Conservation (phyloP, 306 rosid species). For the Hippophae tibetana region DNA sequence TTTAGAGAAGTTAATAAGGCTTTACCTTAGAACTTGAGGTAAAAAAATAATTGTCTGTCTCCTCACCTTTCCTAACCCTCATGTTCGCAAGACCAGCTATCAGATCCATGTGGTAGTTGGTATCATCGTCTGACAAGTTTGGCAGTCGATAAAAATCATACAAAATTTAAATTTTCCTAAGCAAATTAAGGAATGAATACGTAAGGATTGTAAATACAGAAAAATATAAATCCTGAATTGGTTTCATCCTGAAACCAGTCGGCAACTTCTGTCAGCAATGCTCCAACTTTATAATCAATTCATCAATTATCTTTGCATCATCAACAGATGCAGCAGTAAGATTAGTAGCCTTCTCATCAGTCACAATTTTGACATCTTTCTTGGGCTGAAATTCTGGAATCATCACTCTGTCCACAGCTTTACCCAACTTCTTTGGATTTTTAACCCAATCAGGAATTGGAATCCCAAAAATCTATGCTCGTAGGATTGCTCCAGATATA, state of each 20-base stretch:
- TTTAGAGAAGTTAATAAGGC: too few relatives aligned
- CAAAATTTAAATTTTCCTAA: too few relatives aligned
- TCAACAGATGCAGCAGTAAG: conserved; percentile 65
- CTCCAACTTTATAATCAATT: conserved; percentile 56
- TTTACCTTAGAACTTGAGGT: too few relatives aligned
- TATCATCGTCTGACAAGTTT: conserved; percentile 73
- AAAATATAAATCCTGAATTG: conserved; percentile 41
- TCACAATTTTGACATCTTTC: conserved; percentile 72
- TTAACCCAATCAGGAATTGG: conserved; percentile 78
- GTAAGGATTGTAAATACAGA: neutral
- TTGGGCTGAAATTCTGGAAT: conserved; percentile 82
- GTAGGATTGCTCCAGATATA: conserved; percentile 64
- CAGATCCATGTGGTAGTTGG: conserved; percentile 89
- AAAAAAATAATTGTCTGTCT: too few relatives aligned
- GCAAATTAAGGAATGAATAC: too few relatives aligned
- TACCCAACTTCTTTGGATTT: conserved; percentile 58
- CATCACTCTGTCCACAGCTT: conserved; percentile 58
- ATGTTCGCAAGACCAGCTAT: conserved; percentile 97
- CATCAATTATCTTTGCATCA: conserved; percentile 75
- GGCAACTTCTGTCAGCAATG: conserved; percentile 38
- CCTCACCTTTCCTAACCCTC: conserved; percentile 96
- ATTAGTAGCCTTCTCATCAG: conserved; percentile 85
- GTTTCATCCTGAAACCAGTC: conserved; percentile 79
- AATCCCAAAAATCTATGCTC: conserved; percentile 89
- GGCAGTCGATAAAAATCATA: conserved; percentile 1